Evolutionary conservation across 2,329 filamentous ascomycete species (phyloP), one percentile per base, ranked within the genome.

Genomic region (Colletotrichum neosansevieriae): DNA sequence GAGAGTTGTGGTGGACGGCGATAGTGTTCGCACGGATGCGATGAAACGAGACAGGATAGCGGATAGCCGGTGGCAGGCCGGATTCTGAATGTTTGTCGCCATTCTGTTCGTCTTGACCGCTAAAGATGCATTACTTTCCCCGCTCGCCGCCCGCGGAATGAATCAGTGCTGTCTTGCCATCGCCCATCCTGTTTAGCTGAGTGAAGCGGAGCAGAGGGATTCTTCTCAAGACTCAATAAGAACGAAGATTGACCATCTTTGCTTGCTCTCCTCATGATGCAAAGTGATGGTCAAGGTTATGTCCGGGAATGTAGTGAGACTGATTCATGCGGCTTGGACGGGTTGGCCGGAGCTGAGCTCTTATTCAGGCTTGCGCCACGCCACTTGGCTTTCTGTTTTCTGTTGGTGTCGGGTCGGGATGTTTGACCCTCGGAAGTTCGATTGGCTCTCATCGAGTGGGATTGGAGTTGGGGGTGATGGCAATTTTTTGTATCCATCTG

Each of bases 371-470:
- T 69, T 61, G 63, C 66, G 63, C 42, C 66, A 69, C 66, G 63
- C 42, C 66, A 69, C 62, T 50, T 56, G 29, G 62, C 42, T 60
- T 54, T 60, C 50, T 42, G 51, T 49, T 47, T 56, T 58, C 60
- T 67, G 45, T 47, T 58, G 19, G 60, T 58, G 60, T 65, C 53
- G 40, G 62, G 62, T 50, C 51, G 54, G 51, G 45, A 66, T 67
- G 66, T 56, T 65, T 54, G 54, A 56, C 29, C 40, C 21, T 42
- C 40, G 42, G 29, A 56, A 32, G 62, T 61, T 57, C 62, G 56
- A 62, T 69, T 69, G 66, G 66, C 57, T 62, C 56, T 67, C 63
- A 29, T 50, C 66, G 50, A 34, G 66, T 57, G 56, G 56, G 47
- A 68, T 66, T 56, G 50, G 38, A 60, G 54, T 69, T 69, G 32